Conservation (phyloP, 371 early-diverging fungal species). For the Mucor sp. region DNA sequence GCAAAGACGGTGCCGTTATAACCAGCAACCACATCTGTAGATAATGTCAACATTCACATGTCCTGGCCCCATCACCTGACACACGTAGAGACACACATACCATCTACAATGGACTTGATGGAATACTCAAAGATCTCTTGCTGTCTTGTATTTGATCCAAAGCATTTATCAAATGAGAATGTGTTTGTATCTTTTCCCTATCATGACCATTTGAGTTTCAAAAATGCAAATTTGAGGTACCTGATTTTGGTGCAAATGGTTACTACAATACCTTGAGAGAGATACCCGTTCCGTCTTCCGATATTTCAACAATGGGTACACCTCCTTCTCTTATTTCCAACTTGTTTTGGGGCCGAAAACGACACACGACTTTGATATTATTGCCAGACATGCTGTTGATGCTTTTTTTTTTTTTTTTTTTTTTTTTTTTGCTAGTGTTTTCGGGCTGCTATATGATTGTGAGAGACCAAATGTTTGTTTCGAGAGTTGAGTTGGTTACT, state of each 20-base stretch:
- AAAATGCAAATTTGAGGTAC: conserved; percentile 72
- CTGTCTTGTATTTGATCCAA: conserved; percentile 82
- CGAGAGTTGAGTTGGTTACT: background rate
- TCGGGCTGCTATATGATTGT: background rate
- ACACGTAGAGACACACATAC: conserved; percentile 45
- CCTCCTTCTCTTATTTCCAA: conserved; percentile 91
- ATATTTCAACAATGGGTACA: conserved; percentile 78
- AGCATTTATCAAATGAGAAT: conserved; percentile 91
- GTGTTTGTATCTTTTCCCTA: conserved; percentile 84
- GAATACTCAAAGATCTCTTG: conserved; percentile 87
- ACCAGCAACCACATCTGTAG: conserved; percentile 72
- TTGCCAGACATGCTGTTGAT: conserved; percentile 56
- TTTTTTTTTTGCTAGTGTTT: background rate
- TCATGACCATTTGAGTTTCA: conserved; percentile 70
- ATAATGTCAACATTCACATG: background rate
- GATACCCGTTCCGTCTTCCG: conserved; percentile 81
- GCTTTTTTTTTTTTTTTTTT: too few relatives aligned
- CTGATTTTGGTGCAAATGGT: background rate
- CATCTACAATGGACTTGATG: conserved; percentile 89
- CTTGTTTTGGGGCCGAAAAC: conserved; percentile 96
- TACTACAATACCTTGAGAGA: conserved; percentile 72
- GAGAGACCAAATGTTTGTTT: background rate
- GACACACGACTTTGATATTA: conserved; percentile 96
- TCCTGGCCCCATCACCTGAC: background rate
- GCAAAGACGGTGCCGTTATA: conserved; percentile 99